Evolutionary conservation across 169 alveolate genomes (phyloP), one percentile per base, ranked within the genome.

Genomic region (Eimeria mitis): DNA sequence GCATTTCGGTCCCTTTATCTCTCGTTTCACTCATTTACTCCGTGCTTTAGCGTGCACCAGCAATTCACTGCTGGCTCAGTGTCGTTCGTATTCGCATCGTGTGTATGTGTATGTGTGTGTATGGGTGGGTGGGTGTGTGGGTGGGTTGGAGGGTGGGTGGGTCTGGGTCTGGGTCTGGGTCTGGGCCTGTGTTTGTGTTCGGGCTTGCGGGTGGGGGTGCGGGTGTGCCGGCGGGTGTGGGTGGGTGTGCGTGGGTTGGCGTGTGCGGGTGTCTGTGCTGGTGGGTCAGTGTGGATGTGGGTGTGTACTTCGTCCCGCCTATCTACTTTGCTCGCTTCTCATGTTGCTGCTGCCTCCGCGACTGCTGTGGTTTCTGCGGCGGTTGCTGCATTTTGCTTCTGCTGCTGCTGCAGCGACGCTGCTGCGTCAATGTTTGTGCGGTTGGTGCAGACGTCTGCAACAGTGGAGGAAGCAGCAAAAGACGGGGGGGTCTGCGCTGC

Each of bases 381-480:
- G 25, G 87, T 63, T 44, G 56, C 59, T 44, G 34, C 65, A 0
- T 76, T 23, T 63, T 49, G 9, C 89, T 1, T 8, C 68, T 9
- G 37, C 3, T 54, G 65, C 88, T 2, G 28, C 71, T 79, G 70
- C 89, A 23, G 87, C 87, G 34, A 25, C 34, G 54, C 42, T 25
- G 13, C 42, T 37, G 54, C 65, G 25, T 76, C 49, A 49, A 52
- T 79, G 59, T 34, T 52, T 13, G 49, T 52, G 73, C 70, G 63
- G 52, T 34, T 84, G 75, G 63, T 40, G 78, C 91, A 84, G 91
- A 79, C 91, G 91, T 25, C 54, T 84, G 78, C 91, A 84, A 61
- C 91, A 84, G 91, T 84, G 91, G 91, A 54, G 91, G 56, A 84
- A 59, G 76, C 91, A 44, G 34, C 91, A 84, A 68, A 61, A 8